A percentile compares a stretch with the other conserved stretches of the same genome.
Conservation (phyloP, 345 rosid genomes). For the Stellera chamaejasme region DNA sequence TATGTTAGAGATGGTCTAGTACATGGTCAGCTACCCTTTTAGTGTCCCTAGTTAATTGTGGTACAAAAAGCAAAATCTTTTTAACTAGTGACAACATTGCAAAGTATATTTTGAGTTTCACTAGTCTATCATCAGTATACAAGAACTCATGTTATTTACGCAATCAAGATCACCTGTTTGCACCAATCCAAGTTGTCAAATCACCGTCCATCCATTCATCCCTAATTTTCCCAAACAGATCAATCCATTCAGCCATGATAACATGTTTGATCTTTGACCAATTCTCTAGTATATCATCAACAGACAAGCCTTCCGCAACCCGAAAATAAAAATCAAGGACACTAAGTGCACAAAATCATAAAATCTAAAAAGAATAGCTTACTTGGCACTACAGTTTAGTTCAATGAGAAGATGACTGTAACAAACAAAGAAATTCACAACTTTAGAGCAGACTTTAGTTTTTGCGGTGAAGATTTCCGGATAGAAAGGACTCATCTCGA, state of each 20-base stretch:
- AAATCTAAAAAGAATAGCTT: not conserved
- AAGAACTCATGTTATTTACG: not conserved
- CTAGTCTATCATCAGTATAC: not conserved
- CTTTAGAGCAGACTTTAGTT: conserved; percentile 11
- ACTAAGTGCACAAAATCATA: conserved; percentile 12
- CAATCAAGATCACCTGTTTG: conserved; percentile 51
- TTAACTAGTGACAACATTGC: too few species aligned
- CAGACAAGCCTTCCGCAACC: conserved; percentile 74
- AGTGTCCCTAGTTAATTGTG: too few species aligned
- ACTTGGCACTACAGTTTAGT: not conserved
- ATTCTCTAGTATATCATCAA: conserved; percentile 58
- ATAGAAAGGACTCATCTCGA: conserved; percentile 67
- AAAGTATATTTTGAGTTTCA: not conserved
- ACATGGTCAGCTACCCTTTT: too few species aligned
- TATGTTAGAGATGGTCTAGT: too few species aligned
- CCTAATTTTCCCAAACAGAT: conserved; percentile 80
- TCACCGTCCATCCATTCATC: conserved; percentile 86
- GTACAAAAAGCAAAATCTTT: too few species aligned
- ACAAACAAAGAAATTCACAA: not conserved
- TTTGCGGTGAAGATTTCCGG: conserved; percentile 58
- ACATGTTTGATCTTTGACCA: conserved; percentile 78
- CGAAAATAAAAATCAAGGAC: conserved; percentile 21
- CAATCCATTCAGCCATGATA: conserved; percentile 77
- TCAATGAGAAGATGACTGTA: not conserved
- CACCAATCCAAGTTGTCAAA: conserved; percentile 78